These are phyloP conservation scores for Phaeosphaeria sp. DNA, from an alignment of 2,329 filamentous ascomycete genomes.

Conservation along the genomic window DNA sequence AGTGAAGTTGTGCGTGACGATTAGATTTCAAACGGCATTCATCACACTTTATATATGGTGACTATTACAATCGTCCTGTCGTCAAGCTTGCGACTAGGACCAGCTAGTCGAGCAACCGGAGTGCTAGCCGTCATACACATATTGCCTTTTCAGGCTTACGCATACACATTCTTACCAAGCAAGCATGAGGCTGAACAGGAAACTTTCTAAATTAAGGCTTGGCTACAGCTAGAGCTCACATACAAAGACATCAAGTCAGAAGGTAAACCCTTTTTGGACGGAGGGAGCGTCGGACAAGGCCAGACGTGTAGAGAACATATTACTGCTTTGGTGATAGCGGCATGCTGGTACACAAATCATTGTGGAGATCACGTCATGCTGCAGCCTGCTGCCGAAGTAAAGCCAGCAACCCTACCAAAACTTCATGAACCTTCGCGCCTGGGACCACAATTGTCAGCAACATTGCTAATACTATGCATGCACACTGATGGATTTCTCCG, in stretches of 20 bases:
- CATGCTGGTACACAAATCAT: background rate
- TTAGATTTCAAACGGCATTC: background rate
- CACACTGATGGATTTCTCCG: slow-evolving; percentile 35
- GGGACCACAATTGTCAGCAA: slow-evolving; percentile 6
- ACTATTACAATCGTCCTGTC: background rate
- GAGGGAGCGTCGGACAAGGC: background rate
- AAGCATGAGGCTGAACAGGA: background rate
- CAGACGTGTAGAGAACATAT: slow-evolving; percentile 2
- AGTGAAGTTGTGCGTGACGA: background rate
- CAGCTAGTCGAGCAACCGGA: background rate
- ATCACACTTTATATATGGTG: background rate
- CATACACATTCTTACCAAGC: background rate
- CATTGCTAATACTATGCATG: slow-evolving; percentile 8
- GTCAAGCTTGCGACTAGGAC: background rate
- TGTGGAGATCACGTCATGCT: slow-evolving; percentile 14
- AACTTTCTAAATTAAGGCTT: background rate
- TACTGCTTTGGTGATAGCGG: slow-evolving; percentile 1
- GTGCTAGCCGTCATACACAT: background rate
- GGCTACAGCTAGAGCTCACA: background rate
- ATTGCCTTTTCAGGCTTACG: background rate
- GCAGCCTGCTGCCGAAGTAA: slow-evolving; percentile 7
- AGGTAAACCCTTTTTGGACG: background rate
- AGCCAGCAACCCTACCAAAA: slow-evolving; percentile 2
- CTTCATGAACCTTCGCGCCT: slow-evolving; percentile 1
- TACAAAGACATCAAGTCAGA: background rate